Evolutionary conservation across 108 stramenopile species (phyloP).

Genomic region (Cylindrotheca fusiformis): DNA sequence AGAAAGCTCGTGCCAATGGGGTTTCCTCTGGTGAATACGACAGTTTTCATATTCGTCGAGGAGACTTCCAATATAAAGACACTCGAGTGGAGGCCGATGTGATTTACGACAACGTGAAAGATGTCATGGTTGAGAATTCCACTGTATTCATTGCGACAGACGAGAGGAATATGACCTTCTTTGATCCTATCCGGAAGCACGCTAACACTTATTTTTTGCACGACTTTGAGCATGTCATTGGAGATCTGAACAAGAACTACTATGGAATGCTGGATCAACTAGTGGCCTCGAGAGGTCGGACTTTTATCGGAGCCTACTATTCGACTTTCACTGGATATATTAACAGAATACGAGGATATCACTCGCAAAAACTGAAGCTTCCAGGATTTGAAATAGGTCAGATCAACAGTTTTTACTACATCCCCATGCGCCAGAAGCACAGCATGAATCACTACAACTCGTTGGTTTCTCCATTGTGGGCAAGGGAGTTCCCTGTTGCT

Average conservation of each 20-base stretch:
- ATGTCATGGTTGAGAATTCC: conserved; percentile 34
- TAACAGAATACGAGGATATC: conserved; percentile 77
- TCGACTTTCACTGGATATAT: conserved; percentile 87
- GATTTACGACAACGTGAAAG: conserved; percentile 36
- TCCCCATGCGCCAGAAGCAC: conserved; percentile 34
- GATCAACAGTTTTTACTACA: conserved; percentile 63
- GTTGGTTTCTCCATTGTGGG: conserved; percentile 28
- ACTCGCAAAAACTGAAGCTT: conserved; percentile 55
- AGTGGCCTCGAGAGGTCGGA: conserved; percentile 71
- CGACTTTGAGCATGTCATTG: conserved; percentile 70
- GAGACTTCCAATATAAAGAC: conserved; percentile 68
- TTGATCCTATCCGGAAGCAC: conserved; percentile 61
- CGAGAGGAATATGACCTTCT: conserved; percentile 75
- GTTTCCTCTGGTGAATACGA: conserved; percentile 63
- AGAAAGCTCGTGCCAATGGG: conserved; percentile 36
- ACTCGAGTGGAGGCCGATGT: conserved; percentile 32
- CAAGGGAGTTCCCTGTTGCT: conserved; percentile 31
- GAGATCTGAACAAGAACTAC: conserved; percentile 74
- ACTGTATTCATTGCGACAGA: conserved; percentile 83
- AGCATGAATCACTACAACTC: conserved; percentile 50
- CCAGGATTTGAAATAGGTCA: conserved; percentile 53
- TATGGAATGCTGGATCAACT: conserved; percentile 87
- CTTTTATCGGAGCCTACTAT: conserved; percentile 73
- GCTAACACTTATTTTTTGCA: conserved; percentile 75
- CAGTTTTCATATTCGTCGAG: conserved; percentile 85